Evolutionary conservation across 2,329 filamentous ascomycete species (phyloP), one percentile per base, ranked within the genome.

Genomic region (Microsporum ferrugineum): DNA sequence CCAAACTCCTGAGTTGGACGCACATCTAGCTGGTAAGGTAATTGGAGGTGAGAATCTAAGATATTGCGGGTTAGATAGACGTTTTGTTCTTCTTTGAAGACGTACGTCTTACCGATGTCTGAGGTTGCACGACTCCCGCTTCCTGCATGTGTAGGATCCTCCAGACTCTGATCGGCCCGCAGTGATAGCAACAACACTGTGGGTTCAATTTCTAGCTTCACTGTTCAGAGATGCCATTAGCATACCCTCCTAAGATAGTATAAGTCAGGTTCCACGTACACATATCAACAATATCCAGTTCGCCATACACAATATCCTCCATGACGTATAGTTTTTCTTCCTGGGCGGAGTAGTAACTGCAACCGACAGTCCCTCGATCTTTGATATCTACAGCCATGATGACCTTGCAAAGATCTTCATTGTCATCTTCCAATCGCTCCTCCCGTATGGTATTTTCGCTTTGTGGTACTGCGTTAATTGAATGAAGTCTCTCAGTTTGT

Each of bases 331-430:
- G 73, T 39, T 80, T 84, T 68, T 88, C 85, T 43, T 90, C 84
- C 31, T 80, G 76, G 4, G 86, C 84, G 55, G 86, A 78, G 70
- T 92, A 96, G 70, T 92, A 95, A 53, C 89, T 87, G 71, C 91
- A 96, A 0, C 92, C 92, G 17, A 96, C 79, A 0, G 81, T 85
- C 0, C 82, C 84, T 34, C 83, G 81, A n/a, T 85, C 81, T 64
- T 81, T 84, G 71, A 92, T 79, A 62, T 95, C 85, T 29, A 96
- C 77, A 0, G 89, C 88, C 84, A 95, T 89, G 62, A 95, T 81
- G 31, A 90, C 75, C 69, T 94, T 88, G 61, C 83, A 81, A 41
- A 85, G 69, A 0, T 86, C 83, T 39, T 78, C 76, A 39, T 78
- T 73, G 57, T 75, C 72, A 4, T 69, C 33, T 3, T 38, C 31